phyloP scores from a whole-genome alignment of 2,329 filamentous ascomycete species.

The Corniculantispora saksenae region DNA sequence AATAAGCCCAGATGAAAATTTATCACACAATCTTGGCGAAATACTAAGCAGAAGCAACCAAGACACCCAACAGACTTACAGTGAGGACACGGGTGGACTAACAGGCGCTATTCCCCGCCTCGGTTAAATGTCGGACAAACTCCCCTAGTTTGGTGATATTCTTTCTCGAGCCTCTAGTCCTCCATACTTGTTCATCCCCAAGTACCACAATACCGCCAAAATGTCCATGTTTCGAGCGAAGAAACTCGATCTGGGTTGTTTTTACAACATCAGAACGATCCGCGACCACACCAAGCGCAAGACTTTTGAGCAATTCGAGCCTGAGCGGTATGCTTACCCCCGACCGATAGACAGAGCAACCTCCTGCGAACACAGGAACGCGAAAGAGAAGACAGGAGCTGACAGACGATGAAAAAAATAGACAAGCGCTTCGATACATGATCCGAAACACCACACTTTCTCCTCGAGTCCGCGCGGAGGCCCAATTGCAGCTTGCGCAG shows the following conservation, averaged over 20 bases:
- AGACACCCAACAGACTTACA: too few relatives aligned
- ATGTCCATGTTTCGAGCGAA: constrained; percentile 89
- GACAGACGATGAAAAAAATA: constrained; percentile 38
- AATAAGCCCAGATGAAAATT: too few relatives aligned
- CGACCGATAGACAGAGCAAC: too few relatives aligned
- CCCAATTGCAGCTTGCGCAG: constrained; percentile 87
- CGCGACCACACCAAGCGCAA: constrained; percentile 97
- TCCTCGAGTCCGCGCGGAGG: constrained; percentile 79
- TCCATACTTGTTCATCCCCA: neutral
- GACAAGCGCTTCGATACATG: constrained; percentile 90
- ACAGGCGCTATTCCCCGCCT: neutral
- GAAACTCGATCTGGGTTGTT: constrained; percentile 86
- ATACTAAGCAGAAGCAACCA: too few relatives aligned
- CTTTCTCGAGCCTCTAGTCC: neutral
- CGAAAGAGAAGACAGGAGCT: neutral
- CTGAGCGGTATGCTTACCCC: constrained; percentile 68
- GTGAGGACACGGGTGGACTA: too few relatives aligned
- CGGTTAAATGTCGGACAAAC: constrained; percentile 7
- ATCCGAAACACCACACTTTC: constrained; percentile 90
- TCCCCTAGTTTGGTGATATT: neutral
- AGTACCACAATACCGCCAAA: constrained; percentile 35
- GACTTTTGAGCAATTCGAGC: constrained; percentile 82
- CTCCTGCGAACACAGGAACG: neutral
- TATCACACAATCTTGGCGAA: too few relatives aligned
- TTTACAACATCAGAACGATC: constrained; percentile 81